Base-by-base conservation (phyloP, 202 grass and related monocot genomes). In the Panicum virgatum region DNA sequence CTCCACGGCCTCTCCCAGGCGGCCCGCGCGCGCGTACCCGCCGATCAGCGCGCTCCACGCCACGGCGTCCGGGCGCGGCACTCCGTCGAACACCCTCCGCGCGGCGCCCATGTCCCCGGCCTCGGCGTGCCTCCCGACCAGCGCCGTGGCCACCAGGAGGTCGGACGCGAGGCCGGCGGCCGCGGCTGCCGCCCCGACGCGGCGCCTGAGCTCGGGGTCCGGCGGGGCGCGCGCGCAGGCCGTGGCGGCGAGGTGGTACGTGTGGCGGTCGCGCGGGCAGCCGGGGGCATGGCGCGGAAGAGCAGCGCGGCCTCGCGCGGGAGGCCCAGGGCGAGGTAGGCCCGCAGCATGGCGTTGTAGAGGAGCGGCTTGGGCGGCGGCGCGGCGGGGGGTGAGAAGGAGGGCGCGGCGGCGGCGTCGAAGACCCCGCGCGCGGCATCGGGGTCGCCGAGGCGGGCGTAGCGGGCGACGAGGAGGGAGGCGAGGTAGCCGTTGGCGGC, bases 301-400 rank as follows among this genome's bases (percentile, higher is more conserved):
- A 93, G 13, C 13, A 42, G 47, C 1, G 88, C 76, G 12, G 83
- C 86, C 78, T 62, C 27, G n/a, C 13, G 45, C 11, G 90, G 85
- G 66, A 81, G 82, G 36, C 85, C 77, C 9, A 38, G 42, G 2
- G 62, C 25, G 16, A 93, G 84, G 78, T 91, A 91, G 1, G 77
- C 93, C 0, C 78, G 87, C 14, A 96, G 87, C 77, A 96, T 88
- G 58, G 83, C 53, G 40, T 93, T 96, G 88, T 90, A 93, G 15
- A 93, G 86, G 58, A 96, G 88, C 13, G 85, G 32, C 63, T 91
- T 96, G 2, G 81, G 70, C 45, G 63, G 67, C 3, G 37, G 0
- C 12, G 9, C 5, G 52, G n/a, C 11, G 52, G 29, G 40, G 66
- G n/a, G 42, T 34, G 15, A 16, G 29, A 60, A 60, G 52, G 14